These are phyloP conservation scores for Volvox carteri DNA, from an alignment of 163 green algal species.

Conservation along the genomic window DNA sequence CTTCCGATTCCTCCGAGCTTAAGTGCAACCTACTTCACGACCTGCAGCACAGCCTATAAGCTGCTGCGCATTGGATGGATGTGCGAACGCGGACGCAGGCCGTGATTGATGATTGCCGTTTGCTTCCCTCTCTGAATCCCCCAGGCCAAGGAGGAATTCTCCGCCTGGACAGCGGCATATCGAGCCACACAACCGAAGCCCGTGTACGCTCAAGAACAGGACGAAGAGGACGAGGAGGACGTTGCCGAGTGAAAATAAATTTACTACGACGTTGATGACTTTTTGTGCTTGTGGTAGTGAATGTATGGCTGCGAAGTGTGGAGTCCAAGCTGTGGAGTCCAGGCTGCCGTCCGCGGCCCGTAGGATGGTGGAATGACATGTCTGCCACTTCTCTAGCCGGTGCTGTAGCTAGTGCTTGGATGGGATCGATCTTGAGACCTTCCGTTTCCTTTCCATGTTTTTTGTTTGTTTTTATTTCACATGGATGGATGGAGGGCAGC, in stretches of 20 bases:
- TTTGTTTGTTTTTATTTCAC: too few species aligned
- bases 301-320: neutral
- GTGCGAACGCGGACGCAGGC: neutral
- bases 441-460: too few species aligned
- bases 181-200: conserved; percentile 83
- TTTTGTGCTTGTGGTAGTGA: neutral
- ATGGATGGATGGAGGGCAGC: neutral
- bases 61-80: neutral
- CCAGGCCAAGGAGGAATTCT: conserved; percentile 72
- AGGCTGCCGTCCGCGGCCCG: too few species aligned
- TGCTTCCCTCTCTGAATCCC: too few species aligned
- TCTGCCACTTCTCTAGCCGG: neutral
- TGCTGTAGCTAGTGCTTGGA: neutral
- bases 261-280: neutral
- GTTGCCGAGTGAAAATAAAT: conserved; percentile 17
- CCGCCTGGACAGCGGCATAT: conserved; percentile 78
- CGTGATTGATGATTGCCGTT: neutral
- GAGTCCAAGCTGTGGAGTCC: too few species aligned
- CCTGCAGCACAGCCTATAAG: neutral
- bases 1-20: too few species aligned
- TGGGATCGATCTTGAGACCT: neutral
- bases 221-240: conserved; percentile 79
- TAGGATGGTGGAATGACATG: too few species aligned
- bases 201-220: conserved; percentile 82
- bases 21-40: neutral